A percentile compares a stretch with the other conserved stretches of the same genome.
Conservation (phyloP, 768 basidiomycete genomes). For the Lactarius tabidus region DNA sequence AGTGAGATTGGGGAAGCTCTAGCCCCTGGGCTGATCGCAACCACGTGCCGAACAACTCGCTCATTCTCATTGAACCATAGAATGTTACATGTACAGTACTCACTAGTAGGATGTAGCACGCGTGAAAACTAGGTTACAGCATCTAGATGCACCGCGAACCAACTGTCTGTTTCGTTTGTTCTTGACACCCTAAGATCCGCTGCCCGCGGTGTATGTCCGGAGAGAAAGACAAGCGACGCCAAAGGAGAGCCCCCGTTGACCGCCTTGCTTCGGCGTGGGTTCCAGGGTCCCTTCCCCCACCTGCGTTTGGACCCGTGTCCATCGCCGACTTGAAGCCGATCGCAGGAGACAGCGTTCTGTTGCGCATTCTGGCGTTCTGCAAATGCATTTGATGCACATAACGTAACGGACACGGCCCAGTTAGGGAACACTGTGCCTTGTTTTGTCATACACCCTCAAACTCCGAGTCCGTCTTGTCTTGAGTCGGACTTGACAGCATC, state of each 20-base stretch:
- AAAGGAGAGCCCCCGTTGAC: not conserved
- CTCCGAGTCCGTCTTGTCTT: too few relatives aligned
- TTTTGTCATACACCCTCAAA: not conserved
- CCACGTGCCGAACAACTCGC: not conserved
- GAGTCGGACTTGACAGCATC: slow-evolving; percentile 28
- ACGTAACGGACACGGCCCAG: not conserved
- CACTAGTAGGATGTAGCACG: not conserved
- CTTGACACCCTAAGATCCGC: not conserved
- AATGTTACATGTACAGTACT: not conserved
- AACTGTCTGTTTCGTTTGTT: not conserved
- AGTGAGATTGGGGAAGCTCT: slow-evolving; percentile 36
- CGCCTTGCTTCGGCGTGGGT: not conserved
- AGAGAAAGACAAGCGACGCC: not conserved
- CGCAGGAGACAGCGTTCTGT: not conserved
- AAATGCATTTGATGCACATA: not conserved
- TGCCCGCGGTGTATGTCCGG: not conserved
- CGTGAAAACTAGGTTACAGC: not conserved
- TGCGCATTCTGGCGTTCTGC: not conserved
- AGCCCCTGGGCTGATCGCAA: not conserved
- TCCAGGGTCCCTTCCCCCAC: not conserved
- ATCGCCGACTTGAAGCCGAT: not conserved
- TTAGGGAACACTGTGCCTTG: not conserved
- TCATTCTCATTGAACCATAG: not conserved
- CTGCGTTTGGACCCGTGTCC: not conserved
- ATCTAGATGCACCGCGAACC: not conserved